Evolutionary conservation across 495 filamentous ascomycete genomes (phyloP).

Genomic region (Penicilliopsis zonata): DNA sequence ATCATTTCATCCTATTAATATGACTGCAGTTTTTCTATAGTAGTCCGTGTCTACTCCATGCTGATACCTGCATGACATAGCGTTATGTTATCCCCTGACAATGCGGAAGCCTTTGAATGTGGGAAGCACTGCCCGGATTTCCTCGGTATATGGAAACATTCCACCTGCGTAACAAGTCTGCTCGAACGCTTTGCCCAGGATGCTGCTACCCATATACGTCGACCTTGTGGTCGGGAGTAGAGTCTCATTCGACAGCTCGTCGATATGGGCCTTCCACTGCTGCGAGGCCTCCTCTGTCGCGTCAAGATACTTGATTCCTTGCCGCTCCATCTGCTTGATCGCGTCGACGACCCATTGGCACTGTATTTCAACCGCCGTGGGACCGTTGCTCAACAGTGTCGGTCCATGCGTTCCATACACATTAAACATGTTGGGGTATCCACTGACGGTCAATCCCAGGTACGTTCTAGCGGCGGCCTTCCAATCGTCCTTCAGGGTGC

Average conservation of each 20-base stretch:
- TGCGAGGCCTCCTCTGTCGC: slow-evolving; percentile 32
- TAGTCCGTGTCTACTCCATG: too few relatives aligned
- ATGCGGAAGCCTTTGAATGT: slow-evolving; percentile 20
- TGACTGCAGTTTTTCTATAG: too few relatives aligned
- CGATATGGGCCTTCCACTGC: slow-evolving; percentile 30
- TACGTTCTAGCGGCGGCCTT: slow-evolving; percentile 27
- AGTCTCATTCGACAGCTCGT: slow-evolving; percentile 26
- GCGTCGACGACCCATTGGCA: slow-evolving; percentile 39
- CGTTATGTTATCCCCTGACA: too few relatives aligned
- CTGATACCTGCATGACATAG: too few relatives aligned
- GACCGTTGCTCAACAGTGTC: slow-evolving; percentile 37
- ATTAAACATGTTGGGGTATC: slow-evolving; percentile 44
- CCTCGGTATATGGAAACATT: slow-evolving; percentile 18
- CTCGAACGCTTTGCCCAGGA: slow-evolving; percentile 38
- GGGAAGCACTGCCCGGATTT: slow-evolving; percentile 21
- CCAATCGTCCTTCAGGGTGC: slow-evolving; percentile 36
- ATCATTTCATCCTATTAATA: too few relatives aligned
- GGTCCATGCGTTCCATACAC: slow-evolving; percentile 39
- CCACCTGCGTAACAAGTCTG: slow-evolving; percentile 32
- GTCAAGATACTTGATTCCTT: slow-evolving; percentile 29
- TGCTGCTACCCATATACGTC: slow-evolving; percentile 40
- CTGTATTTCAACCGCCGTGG: slow-evolving; percentile 34
- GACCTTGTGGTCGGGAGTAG: slow-evolving; percentile 35
- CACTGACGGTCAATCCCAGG: slow-evolving; percentile 33
- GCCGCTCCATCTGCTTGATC: slow-evolving; percentile 25